Evolutionary conservation across 495 filamentous ascomycete species (phyloP).

Genomic region (Penicillium steckii): DNA sequence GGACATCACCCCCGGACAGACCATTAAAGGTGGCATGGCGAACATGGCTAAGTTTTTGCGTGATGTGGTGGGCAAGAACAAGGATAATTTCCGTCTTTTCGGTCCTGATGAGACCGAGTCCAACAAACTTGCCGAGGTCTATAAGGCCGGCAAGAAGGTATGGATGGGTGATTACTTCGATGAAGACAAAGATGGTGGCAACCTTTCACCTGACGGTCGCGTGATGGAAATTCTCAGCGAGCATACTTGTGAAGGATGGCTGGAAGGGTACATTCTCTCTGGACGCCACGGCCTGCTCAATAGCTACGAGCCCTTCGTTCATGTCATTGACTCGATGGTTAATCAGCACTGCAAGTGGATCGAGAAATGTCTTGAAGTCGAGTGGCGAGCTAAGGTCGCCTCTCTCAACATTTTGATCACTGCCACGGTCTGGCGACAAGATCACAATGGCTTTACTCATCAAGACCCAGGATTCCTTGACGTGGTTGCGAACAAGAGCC

Average conservation of each 20-base stretch:
- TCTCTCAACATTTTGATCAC: slow-evolving; percentile 75
- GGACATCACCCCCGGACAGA: slow-evolving; percentile 52
- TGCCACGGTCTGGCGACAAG: slow-evolving; percentile 73
- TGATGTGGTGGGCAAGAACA: slow-evolving; percentile 60
- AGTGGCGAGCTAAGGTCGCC: slow-evolving; percentile 65
- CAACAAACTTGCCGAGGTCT: slow-evolving; percentile 67
- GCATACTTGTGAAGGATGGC: slow-evolving; percentile 74
- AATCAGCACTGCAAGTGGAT: slow-evolving; percentile 82
- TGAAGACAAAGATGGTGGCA: slow-evolving; percentile 67
- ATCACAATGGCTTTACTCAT: slow-evolving; percentile 79
- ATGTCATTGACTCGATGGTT: slow-evolving; percentile 78
- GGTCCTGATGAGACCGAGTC: slow-evolving; percentile 76
- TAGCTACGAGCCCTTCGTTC: slow-evolving; percentile 76
- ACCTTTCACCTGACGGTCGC: slow-evolving; percentile 59
- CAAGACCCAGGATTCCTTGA: slow-evolving; percentile 77
- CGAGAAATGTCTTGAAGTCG: slow-evolving; percentile 70
- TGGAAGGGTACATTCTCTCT: slow-evolving; percentile 71
- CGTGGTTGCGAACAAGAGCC: slow-evolving; percentile 71
- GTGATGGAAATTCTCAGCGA: slow-evolving; percentile 80
- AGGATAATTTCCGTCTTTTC: slow-evolving; percentile 65
- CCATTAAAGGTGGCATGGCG: slow-evolving; percentile 55
- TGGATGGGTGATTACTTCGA: slow-evolving; percentile 75
- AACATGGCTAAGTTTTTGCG: slow-evolving; percentile 64
- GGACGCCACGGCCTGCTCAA: slow-evolving; percentile 72
- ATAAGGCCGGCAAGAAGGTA: slow-evolving; percentile 70